A percentile compares a stretch with the other conserved stretches of the same genome.
These are phyloP conservation scores for Triangularia setosa DNA, from an alignment of 2,329 filamentous ascomycete species.

Conservation along the genomic window DNA sequence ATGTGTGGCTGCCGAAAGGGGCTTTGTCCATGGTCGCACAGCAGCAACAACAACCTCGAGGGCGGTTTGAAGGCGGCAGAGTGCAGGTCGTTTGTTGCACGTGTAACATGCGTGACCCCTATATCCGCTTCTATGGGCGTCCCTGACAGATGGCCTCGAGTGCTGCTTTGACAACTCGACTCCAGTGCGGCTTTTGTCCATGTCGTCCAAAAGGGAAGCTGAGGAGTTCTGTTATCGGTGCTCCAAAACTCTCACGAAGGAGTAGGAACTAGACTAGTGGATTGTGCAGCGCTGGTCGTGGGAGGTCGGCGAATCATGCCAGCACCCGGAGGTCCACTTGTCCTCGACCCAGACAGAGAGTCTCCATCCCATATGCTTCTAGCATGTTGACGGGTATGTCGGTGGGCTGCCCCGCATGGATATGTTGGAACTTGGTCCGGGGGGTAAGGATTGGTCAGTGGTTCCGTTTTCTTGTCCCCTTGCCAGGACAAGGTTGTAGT, in stretches of 20 bases:
- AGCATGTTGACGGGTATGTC: not conserved
- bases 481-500: not conserved
- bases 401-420: not conserved
- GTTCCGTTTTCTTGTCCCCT: not conserved
- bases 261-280: slow-evolving; percentile 20
- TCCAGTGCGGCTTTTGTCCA: not conserved
- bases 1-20: slow-evolving; percentile 12
- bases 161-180: not conserved
- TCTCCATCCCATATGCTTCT: not conserved
- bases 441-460: not conserved
- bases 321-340: slow-evolving; percentile 23
- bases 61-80: slow-evolving; percentile 19
- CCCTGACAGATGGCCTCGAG: not conserved
- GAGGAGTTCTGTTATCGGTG: not conserved
- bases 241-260: slow-evolving; percentile 12
- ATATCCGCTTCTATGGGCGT: not conserved
- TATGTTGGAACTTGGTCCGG: not conserved
- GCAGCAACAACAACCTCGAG: slow-evolving; percentile 15
- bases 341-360: not conserved
- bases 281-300: slow-evolving; percentile 10
- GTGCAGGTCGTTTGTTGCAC: slow-evolving; percentile 25
- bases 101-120: slow-evolving; percentile 18
- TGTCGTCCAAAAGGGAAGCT: not conserved
- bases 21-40: slow-evolving; percentile 20
- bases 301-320: slow-evolving; percentile 26